Evolutionary conservation across 2,329 filamentous ascomycete species (phyloP).

Genomic region (Xylariaceae sp.): DNA sequence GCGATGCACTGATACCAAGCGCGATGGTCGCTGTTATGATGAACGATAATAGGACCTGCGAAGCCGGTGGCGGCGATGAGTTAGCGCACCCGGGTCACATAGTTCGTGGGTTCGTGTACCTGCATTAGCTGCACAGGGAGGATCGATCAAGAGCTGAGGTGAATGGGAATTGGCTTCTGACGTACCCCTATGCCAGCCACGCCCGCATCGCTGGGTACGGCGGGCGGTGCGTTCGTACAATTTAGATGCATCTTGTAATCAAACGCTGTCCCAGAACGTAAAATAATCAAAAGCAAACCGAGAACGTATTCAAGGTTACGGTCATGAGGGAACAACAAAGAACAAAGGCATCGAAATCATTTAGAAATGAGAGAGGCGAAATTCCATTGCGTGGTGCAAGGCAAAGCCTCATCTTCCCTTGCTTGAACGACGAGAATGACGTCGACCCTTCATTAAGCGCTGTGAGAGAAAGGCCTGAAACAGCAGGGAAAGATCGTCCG

Average conservation of each 20-base stretch:
- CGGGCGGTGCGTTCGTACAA: conserved; percentile 48
- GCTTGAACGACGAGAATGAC: conserved; percentile 13
- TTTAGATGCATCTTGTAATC: conserved; percentile 35
- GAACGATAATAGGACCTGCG: conserved; percentile 67
- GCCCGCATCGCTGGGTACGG: conserved; percentile 53
- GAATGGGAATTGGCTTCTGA: conserved; percentile 11
- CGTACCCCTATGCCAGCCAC: conserved; percentile 58
- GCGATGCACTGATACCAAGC: conserved; percentile 59
- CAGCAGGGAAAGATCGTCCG: background rate
- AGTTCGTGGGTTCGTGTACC: conserved; percentile 8
- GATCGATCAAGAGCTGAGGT: background rate
- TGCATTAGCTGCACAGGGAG: conserved; percentile 22
- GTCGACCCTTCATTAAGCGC: conserved; percentile 17
- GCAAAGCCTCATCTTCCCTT: conserved; percentile 7
- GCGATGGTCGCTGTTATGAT: conserved; percentile 67
- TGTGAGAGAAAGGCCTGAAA: conserved; percentile 7
- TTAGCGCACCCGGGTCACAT: conserved; percentile 3
- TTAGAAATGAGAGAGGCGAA: background rate
- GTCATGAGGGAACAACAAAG: background rate
- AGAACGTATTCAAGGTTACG: no score
- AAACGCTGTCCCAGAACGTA: background rate
- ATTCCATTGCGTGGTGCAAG: no score
- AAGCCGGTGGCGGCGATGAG: background rate
- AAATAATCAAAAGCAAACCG: no score
- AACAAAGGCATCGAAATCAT: background rate